These are phyloP conservation scores for grape (Vitis vinifera) DNA, from an alignment of 164 flowering plant species.

Conservation along the genomic window DNA sequence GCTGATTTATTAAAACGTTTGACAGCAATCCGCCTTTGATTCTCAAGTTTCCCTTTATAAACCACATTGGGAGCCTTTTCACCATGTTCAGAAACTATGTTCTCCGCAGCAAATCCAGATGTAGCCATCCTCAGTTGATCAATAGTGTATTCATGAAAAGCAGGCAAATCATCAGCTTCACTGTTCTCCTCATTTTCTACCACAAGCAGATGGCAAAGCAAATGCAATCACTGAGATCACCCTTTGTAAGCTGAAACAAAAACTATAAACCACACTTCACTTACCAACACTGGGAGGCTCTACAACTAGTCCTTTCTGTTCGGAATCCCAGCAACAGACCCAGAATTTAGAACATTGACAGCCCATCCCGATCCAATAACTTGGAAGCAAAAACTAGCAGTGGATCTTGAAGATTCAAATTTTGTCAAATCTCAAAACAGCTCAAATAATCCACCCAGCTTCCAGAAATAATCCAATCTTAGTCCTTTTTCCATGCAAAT, in stretches of 20 bases:
- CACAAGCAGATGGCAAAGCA: constrained; percentile 5
- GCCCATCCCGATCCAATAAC: constrained; percentile 47
- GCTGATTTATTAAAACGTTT: constrained; percentile 83
- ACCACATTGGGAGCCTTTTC: constrained; percentile 97
- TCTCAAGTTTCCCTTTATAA: constrained; percentile 82
- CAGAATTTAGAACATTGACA: constrained; percentile 54
- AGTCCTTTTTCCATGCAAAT: not conserved
- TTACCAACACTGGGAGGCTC: constrained; percentile 50
- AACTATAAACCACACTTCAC: constrained; percentile 14
- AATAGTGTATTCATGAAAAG: constrained; percentile 64
- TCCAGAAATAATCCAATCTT: not conserved
- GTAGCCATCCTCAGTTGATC: constrained; percentile 83
- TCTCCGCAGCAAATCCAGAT: constrained; percentile 86
- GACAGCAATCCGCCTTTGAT: constrained; percentile 76
- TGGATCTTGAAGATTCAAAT: not conserved
- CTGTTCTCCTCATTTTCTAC: constrained; percentile 55
- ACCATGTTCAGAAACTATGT: constrained; percentile 94
- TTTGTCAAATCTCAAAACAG: not conserved
- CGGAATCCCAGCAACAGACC: constrained; percentile 48
- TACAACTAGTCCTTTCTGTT: constrained; percentile 36
- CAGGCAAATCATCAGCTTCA: constrained; percentile 55
- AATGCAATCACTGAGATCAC: not conserved
- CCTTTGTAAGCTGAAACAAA: not conserved
- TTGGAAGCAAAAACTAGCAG: constrained; percentile 6
- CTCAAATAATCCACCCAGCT: constrained; percentile 2